These are phyloP conservation scores for Fusarium sp. DNA, from an alignment of 2,329 filamentous ascomycete genomes.

Conservation along the genomic window DNA sequence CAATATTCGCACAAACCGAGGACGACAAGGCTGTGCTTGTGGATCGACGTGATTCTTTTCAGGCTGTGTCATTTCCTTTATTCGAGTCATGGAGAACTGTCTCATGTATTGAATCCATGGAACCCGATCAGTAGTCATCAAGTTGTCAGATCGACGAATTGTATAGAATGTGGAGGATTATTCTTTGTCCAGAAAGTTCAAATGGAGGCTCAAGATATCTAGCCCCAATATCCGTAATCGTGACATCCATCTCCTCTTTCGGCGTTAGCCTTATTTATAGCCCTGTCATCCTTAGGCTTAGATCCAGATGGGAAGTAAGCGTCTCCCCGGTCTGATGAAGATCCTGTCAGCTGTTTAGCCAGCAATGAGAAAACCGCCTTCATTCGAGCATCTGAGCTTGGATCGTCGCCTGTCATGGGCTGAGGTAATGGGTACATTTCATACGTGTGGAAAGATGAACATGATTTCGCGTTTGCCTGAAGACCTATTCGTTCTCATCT, in stretches of 20 bases:
- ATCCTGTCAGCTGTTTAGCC: conserved; percentile 2
- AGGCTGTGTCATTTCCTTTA: neutral
- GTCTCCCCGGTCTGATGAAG: neutral
- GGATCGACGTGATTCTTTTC: neutral
- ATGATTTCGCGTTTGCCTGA: neutral
- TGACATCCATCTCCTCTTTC: conserved; percentile 4
- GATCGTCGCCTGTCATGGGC: neutral
- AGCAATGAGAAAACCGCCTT: neutral
- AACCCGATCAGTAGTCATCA: no score
- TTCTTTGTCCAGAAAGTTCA: no score
- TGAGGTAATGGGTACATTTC: neutral
- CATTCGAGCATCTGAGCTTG: neutral
- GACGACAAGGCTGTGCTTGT: neutral
- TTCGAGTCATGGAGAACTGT: neutral
- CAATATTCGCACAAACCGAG: neutral
- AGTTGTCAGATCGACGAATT: no score
- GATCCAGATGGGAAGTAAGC: conserved; percentile 14
- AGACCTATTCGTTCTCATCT: neutral
- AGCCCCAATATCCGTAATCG: neutral
- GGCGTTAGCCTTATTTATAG: conserved; percentile 13
- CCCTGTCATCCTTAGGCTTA: conserved; percentile 8
- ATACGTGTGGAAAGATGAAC: neutral
- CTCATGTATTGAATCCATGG: no score
- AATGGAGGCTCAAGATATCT: conserved; percentile 7
- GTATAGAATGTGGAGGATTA: neutral